Evolutionary conservation across 371 early-diverging fungal genomes (phyloP).

Genomic region (Lichtheimia ramosa): DNA sequence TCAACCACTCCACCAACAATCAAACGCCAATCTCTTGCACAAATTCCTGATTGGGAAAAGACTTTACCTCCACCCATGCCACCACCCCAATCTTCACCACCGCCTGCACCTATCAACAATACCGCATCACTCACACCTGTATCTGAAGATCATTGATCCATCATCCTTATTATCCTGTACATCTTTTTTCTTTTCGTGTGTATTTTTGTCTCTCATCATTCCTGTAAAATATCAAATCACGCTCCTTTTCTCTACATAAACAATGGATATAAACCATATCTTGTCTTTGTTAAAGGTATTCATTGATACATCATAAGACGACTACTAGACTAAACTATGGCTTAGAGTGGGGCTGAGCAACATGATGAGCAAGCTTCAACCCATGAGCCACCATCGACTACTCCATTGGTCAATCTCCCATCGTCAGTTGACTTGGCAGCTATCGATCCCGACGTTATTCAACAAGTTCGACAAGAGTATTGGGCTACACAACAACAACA

Average conservation of each 20-base stretch:
- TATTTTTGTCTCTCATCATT: neutral
- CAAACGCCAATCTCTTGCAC: conserved; percentile 31
- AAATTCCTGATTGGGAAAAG: conserved; percentile 41
- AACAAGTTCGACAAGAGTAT: conserved; percentile 42
- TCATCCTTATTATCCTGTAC: neutral
- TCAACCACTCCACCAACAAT: neutral
- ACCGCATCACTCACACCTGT: neutral
- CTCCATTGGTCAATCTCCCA: conserved; percentile 5
- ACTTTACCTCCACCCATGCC: conserved; percentile 41
- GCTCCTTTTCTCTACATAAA: neutral
- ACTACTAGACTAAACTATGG: neutral
- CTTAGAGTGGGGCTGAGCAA: neutral
- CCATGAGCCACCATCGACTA: neutral
- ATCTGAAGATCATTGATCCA: conserved; percentile 1
- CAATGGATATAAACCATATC: conserved; percentile 17
- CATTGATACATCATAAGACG: neutral
- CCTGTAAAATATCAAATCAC: neutral
- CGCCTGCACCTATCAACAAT: conserved; percentile 25
- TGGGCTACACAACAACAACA: conserved; percentile 1
- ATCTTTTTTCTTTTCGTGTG: neutral
- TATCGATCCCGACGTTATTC: conserved; percentile 35
- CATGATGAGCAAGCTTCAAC: neutral
- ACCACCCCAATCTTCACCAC: conserved; percentile 33
- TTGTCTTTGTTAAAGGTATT: conserved; percentile 17
- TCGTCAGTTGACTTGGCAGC: conserved; percentile 23